A percentile compares a stretch with the other conserved stretches of the same genome.
Conservation (phyloP, 371 early-diverging fungal species). For the Lichtheimia corymbifera region DNA sequence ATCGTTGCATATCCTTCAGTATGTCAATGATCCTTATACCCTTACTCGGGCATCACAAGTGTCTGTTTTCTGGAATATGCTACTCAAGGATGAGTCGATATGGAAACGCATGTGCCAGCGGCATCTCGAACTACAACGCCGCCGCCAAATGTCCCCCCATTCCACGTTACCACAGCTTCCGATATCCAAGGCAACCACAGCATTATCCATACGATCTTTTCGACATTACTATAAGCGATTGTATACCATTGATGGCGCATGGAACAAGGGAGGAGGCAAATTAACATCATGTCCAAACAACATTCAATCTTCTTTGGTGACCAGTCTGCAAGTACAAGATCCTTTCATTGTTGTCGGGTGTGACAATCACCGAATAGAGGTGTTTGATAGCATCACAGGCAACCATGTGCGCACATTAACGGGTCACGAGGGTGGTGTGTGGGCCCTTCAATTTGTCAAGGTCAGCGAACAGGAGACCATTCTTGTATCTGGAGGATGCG, state of each 20-base stretch:
- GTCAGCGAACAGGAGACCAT: constrained; percentile 51
- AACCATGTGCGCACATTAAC: constrained; percentile 62
- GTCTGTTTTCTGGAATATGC: constrained; percentile 72
- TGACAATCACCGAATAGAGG: constrained; percentile 81
- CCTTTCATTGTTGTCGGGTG: constrained; percentile 84
- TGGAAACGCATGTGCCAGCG: constrained; percentile 54
- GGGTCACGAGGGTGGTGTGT: constrained; percentile 93
- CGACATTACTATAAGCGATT: constrained; percentile 72
- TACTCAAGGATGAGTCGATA: constrained; percentile 65
- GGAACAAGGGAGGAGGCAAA: constrained; percentile 68
- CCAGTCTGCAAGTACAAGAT: constrained; percentile 85
- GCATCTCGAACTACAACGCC: constrained; percentile 42
- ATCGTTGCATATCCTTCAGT: constrained; percentile 68
- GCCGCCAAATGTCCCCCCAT: constrained; percentile 37
- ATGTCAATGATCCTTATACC: constrained; percentile 68
- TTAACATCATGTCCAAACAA: constrained; percentile 45
- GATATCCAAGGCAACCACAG: not conserved
- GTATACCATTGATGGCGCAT: constrained; percentile 71
- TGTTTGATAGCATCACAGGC: constrained; percentile 78
- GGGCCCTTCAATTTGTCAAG: constrained; percentile 84
- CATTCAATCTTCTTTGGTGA: constrained; percentile 77
- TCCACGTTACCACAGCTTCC: constrained; percentile 28
- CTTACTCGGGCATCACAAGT: constrained; percentile 77
- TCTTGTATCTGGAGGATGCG: constrained; percentile 79
- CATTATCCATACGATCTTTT: constrained; percentile 49